Conservation (phyloP, 2,329 filamentous ascomycete genomes). For the Parafenestella ontariensis region DNA sequence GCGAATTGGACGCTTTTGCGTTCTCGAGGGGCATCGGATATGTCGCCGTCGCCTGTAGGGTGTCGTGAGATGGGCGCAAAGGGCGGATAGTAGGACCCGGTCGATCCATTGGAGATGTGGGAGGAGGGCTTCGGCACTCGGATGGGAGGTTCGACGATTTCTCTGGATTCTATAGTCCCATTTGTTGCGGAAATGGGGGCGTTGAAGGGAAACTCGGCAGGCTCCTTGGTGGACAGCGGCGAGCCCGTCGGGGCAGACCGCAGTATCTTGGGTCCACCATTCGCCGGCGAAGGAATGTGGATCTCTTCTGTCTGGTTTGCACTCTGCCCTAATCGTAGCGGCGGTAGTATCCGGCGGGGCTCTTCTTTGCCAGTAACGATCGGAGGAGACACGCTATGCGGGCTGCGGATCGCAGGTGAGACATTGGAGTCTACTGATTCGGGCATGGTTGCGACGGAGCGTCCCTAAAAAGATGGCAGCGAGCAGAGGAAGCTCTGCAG, state of each 20-base stretch:
- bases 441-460: constrained; percentile 24
- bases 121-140: constrained; percentile 27
- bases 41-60: constrained; percentile 40
- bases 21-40: constrained; percentile 46
- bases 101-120: constrained; percentile 32
- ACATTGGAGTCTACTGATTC: constrained; percentile 36
- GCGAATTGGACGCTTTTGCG: constrained; percentile 80
- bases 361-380: constrained; percentile 21
- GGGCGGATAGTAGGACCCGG: constrained; percentile 33
- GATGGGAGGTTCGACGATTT: constrained; percentile 16
- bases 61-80: constrained; percentile 43
- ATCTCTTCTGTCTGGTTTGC: constrained; percentile 23
- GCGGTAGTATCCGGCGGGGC: constrained; percentile 28
- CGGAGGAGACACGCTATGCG: constrained; percentile 31
- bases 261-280: constrained; percentile 39
- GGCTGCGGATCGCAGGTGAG: constrained; percentile 33
- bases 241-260: constrained; percentile 40
- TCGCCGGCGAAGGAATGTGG: constrained; percentile 16
- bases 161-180: constrained; percentile 21
- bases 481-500: constrained; percentile 1
- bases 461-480: background rate
- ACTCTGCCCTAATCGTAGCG: constrained; percentile 33
- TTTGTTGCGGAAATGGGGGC: constrained; percentile 21
- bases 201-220: constrained; percentile 49
- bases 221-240: constrained; percentile 33